phyloP scores from a whole-genome alignment of 768 basidiomycete genomes.

The Mycena chlorophos region DNA sequence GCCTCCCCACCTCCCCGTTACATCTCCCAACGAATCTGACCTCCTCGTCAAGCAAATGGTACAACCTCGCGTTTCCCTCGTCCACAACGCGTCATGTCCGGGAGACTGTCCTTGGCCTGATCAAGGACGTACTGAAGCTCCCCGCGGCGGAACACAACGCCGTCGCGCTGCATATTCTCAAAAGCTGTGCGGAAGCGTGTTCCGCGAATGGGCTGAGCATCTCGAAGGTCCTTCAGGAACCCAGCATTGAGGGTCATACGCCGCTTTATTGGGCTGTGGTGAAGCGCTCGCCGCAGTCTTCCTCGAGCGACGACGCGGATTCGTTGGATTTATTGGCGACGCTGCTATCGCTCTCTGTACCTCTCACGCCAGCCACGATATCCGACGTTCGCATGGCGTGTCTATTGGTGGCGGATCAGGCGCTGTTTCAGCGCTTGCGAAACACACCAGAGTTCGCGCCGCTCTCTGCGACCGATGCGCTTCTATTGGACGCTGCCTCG shows the following conservation, averaged over 20 bases:
- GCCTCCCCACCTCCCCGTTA: too few relatives aligned
- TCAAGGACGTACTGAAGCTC: slow-evolving; percentile 56
- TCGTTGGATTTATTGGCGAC: not conserved
- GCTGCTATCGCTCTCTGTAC: not conserved
- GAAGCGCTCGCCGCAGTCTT: slow-evolving; percentile 47
- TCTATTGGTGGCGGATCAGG: not conserved
- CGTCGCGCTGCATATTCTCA: slow-evolving; percentile 47
- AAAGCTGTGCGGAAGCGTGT: slow-evolving; percentile 66
- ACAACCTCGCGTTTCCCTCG: slow-evolving; percentile 16
- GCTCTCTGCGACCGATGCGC: not conserved
- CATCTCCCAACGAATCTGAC: too few relatives aligned
- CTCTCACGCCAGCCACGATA: slow-evolving; percentile 3
- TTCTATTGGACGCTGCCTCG: not conserved
- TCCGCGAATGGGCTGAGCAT: slow-evolving; percentile 48
- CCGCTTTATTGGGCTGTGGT: slow-evolving; percentile 76
- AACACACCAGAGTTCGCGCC: not conserved
- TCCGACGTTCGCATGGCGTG: slow-evolving; percentile 4
- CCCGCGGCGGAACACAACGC: slow-evolving; percentile 28
- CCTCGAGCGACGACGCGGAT: slow-evolving; percentile 29
- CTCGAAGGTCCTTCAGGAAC: slow-evolving; percentile 59
- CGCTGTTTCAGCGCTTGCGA: slow-evolving; percentile 2
- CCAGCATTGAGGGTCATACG: slow-evolving; percentile 61
- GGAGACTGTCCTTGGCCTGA: slow-evolving; percentile 50
- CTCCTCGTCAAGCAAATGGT: not conserved
- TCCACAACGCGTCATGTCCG: slow-evolving; percentile 50